Conservation (phyloP, 1,284 basidiomycete species). For the Vanrija pseudolonga region DNA sequence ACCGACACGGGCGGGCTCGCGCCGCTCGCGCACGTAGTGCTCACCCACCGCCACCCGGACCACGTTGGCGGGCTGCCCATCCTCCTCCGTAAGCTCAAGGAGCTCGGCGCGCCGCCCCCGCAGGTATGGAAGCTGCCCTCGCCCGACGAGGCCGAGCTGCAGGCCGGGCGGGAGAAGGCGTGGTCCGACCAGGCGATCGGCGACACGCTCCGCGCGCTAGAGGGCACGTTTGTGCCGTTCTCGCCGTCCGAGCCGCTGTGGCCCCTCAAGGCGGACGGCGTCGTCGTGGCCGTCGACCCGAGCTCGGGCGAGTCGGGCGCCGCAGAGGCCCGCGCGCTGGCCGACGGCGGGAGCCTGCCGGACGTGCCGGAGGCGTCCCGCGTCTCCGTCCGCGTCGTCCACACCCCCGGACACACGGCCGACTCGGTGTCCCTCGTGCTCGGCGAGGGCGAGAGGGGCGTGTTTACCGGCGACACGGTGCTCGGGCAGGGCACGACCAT, state of each 20-base stretch:
- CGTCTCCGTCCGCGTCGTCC: slow-evolving; percentile 60
- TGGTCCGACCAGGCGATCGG: slow-evolving; percentile 27
- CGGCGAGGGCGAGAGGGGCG: slow-evolving; percentile 53
- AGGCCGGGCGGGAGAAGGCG: slow-evolving; percentile 5
- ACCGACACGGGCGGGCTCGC: slow-evolving; percentile 13
- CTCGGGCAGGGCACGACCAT: slow-evolving; percentile 87
- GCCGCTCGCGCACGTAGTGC: slow-evolving; percentile 70
- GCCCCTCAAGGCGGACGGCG: background rate
- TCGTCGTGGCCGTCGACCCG: slow-evolving; percentile 22
- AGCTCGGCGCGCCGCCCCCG: slow-evolving; percentile 44
- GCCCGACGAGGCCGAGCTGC: slow-evolving; percentile 37
- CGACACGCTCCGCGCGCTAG: slow-evolving; percentile 18
- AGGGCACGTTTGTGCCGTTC: background rate
- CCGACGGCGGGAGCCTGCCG: slow-evolving; percentile 10
- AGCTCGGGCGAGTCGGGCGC: slow-evolving; percentile 9
- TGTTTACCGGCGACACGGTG: slow-evolving; percentile 88
- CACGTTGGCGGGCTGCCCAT: slow-evolving; percentile 73
- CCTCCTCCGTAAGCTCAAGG: slow-evolving; percentile 65
- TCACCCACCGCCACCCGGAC: slow-evolving; percentile 88
- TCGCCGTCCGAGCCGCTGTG: background rate
- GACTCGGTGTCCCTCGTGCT: slow-evolving; percentile 77
- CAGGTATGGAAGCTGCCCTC: slow-evolving; percentile 51
- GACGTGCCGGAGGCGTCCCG: slow-evolving; percentile 37
- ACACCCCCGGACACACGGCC: slow-evolving; percentile 85
- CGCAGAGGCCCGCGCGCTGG: background rate